Base-by-base conservation (phyloP, 495 filamentous ascomycete species). In the Penicillium bialowiezense region DNA sequence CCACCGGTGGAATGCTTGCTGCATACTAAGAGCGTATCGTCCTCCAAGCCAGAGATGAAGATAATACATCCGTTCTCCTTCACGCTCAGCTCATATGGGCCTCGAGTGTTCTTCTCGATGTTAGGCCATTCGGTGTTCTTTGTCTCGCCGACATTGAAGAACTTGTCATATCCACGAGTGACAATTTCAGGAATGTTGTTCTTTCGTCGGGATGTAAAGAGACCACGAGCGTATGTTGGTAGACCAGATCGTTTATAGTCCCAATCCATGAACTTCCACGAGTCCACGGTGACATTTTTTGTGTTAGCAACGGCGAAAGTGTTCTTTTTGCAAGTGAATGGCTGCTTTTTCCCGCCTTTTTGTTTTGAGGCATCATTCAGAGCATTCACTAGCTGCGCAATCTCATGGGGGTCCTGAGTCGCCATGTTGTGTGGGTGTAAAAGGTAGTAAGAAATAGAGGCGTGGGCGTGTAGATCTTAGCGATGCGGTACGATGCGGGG, bases 1-100 rank as follows among this genome's bases (percentile, higher is more conserved):
- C 75, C 70, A 18, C 93, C 93, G 2, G 91, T 96, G 7, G 93
- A 97, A 69, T 98, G 95, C 63, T 98, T 98, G 75, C 92, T 97
- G 78, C 92, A 97, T 14, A 97, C 91, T 6, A 98, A 74, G 19
- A 98, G 71, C 1, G 86, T 87, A 35, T 78, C 91, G 56, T 95
- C 91, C 56, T 93, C 86, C 19, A 98, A 74, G 7, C 90, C 93
- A 19, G 89, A 87, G 37, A 97, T 88, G 72, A 98, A 98, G 37
- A 98, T 97, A 67, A 98, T 98, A 60, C 93, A 98, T 7, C 93
- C 93, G 64, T 98, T 98, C 65, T 98, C 93, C 69, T 98, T 98
- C 51, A 97, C 78, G 44, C 89, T 96, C 20, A 97, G 75, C 70
- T 98, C 95, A 56, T 97, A 98, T 0, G 93, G 95, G 1, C 89